These are phyloP conservation scores for Zymoseptoria passerinii DNA, from an alignment of 2,329 filamentous ascomycete species.

Conservation along the genomic window DNA sequence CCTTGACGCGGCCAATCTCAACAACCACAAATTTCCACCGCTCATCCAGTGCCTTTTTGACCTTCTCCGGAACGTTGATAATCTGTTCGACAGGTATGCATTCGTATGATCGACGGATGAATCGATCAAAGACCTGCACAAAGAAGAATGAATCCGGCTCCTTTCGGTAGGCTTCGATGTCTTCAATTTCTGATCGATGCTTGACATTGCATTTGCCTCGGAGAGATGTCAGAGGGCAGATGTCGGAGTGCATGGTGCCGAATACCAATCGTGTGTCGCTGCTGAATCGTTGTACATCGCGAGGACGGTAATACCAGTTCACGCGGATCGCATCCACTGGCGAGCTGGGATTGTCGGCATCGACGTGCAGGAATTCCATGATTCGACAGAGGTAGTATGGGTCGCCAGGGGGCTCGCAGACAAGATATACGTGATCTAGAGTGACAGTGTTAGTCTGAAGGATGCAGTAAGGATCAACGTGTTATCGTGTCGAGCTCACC, in stretches of 20 bases:
- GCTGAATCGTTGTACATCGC: conserved; percentile 87
- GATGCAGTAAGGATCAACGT: background rate
- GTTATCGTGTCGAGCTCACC: conserved; percentile 51
- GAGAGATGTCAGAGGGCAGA: conserved; percentile 82
- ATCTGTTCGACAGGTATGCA: conserved; percentile 86
- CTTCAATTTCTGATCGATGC: conserved; percentile 77
- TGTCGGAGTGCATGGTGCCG: conserved; percentile 97
- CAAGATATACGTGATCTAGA: conserved; percentile 80
- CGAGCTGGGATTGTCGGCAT: conserved; percentile 59
- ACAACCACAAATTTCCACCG: conserved; percentile 95
- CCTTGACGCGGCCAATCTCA: conserved; percentile 87
- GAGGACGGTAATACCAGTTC: conserved; percentile 97
- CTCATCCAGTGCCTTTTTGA: conserved; percentile 92
- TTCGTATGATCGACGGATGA: conserved; percentile 97
- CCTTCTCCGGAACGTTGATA: conserved; percentile 89
- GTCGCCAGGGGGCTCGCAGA: conserved; percentile 94
- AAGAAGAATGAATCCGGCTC: conserved; percentile 88
- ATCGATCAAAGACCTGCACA: conserved; percentile 94
- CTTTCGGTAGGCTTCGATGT: conserved; percentile 77
- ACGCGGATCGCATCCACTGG: conserved; percentile 82
- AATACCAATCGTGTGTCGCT: conserved; percentile 86
- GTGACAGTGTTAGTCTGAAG: conserved; percentile 29
- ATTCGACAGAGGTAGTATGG: conserved; percentile 96
- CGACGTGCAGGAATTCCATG: conserved; percentile 89
- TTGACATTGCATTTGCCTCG: conserved; percentile 88